phyloP scores from a whole-genome alignment of 1,284 basidiomycete genomes.

The Cryptococcus deneoformans region DNA sequence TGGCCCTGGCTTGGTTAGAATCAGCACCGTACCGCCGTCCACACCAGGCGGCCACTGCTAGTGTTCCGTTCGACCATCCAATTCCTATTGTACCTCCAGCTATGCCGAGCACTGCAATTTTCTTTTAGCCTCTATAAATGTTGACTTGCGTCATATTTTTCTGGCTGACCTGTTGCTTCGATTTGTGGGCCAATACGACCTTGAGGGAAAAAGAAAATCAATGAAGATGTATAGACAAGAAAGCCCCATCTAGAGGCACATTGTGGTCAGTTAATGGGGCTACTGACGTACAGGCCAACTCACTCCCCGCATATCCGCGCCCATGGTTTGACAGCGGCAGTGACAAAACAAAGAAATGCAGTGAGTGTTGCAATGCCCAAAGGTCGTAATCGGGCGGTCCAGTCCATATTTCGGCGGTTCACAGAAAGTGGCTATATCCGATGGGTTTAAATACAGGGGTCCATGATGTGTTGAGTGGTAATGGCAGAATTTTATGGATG shows the following conservation, averaged over 20 bases:
- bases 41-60: constrained; percentile 40
- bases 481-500: too few species aligned
- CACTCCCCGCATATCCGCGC: constrained; percentile 34
- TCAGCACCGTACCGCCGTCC: constrained; percentile 29
- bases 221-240: constrained; percentile 40
- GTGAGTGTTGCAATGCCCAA: constrained; percentile 30
- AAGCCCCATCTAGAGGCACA: constrained; percentile 39
- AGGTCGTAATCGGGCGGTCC: constrained; percentile 10
- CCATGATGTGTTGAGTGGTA: too few species aligned
- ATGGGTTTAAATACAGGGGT: too few species aligned
- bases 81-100: constrained; percentile 36
- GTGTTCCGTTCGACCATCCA: constrained; percentile 34
- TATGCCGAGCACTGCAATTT: constrained; percentile 28
- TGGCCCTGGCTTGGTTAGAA: constrained; percentile 27
- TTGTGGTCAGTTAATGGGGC: constrained; percentile 5
- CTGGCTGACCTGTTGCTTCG: constrained; percentile 37
- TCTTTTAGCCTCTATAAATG: background rate
- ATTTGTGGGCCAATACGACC: constrained; percentile 41
- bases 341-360: constrained; percentile 38
- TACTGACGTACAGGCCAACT: constrained; percentile 12
- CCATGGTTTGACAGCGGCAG: constrained; percentile 34
- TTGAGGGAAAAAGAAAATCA: constrained; percentile 50
- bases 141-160: background rate
- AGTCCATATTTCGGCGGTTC: constrained; percentile 2
- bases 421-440: too few species aligned